phyloP scores from a whole-genome alignment of 331 rosid species.

The Stylosanthes scabra region DNA sequence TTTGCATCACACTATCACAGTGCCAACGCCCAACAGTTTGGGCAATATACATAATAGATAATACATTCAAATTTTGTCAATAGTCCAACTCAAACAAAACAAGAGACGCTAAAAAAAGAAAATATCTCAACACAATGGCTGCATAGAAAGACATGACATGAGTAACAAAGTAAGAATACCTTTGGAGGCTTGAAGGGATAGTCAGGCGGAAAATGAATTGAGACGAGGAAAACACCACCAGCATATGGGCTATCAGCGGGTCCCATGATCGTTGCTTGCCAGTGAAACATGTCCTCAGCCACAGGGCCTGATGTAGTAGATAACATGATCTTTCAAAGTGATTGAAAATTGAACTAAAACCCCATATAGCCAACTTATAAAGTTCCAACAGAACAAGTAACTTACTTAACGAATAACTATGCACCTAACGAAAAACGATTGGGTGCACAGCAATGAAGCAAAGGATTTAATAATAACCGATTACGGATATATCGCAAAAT shows the following conservation, averaged over 20 bases:
- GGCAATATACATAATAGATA: not conserved
- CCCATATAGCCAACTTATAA: not conserved
- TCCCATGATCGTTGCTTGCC: constrained; percentile 93
- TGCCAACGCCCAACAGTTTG: not conserved
- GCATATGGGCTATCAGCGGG: constrained; percentile 86
- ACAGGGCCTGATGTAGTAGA: constrained; percentile 66
- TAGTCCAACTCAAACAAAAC: not conserved
- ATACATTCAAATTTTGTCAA: not conserved
- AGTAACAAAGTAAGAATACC: constrained; percentile 39
- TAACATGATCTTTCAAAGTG: not conserved
- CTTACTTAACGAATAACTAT: not conserved
- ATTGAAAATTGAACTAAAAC: not conserved
- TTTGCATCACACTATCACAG: not conserved
- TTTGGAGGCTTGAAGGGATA: constrained; percentile 95
- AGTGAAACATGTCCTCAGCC: constrained; percentile 95
- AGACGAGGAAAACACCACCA: constrained; percentile 86
- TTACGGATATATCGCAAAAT: not conserved
- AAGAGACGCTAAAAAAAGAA: not conserved
- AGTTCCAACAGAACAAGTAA: not conserved
- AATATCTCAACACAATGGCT: not conserved
- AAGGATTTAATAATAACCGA: not conserved
- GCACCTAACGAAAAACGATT: not conserved
- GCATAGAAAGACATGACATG: not conserved
- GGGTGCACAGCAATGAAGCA: not conserved
- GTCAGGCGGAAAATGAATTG: constrained; percentile 84